Conservation (phyloP, 1,284 basidiomycete species). For the Rhodotorula glutinis region DNA sequence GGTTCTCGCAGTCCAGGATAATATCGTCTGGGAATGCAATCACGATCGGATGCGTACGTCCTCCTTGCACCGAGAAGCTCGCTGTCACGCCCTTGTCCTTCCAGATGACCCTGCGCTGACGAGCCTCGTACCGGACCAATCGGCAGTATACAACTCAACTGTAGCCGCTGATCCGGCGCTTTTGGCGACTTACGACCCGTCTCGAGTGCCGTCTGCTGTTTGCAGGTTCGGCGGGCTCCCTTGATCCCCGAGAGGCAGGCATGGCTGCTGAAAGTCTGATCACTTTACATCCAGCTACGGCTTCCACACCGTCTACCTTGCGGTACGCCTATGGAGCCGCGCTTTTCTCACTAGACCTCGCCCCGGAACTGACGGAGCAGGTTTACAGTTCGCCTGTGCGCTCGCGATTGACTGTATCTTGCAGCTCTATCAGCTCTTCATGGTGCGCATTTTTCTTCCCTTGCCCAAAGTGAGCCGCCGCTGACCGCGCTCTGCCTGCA, state of each 20-base stretch:
- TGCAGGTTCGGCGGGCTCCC: not conserved
- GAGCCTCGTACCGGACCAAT: too few species aligned
- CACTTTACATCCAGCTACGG: constrained; percentile 6
- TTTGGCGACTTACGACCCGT: not conserved
- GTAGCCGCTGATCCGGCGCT: constrained; percentile 3
- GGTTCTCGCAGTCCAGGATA: constrained; percentile 23
- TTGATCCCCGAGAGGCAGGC: too few species aligned
- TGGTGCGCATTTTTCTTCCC: not conserved
- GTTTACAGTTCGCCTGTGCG: constrained; percentile 18
- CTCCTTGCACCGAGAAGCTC: not conserved
- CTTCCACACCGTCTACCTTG: constrained; percentile 29
- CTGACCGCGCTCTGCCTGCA: not conserved
- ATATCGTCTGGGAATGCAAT: constrained; percentile 30
- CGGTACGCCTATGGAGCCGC: too few species aligned
- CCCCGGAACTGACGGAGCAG: too few species aligned
- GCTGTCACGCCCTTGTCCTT: too few species aligned
- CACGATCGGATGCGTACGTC: constrained; percentile 10
- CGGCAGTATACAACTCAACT: constrained; percentile 23
- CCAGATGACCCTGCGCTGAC: too few species aligned
- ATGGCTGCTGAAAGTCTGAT: too few species aligned
- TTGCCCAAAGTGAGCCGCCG: not conserved
- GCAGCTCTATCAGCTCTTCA: constrained; percentile 25
- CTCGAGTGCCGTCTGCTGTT: constrained; percentile 17
- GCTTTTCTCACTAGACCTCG: too few species aligned
- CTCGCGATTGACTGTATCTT: constrained; percentile 23